These are phyloP conservation scores for Phytophthora litchii DNA, from an alignment of 352 stramenopile genomes.

Conservation along the genomic window DNA sequence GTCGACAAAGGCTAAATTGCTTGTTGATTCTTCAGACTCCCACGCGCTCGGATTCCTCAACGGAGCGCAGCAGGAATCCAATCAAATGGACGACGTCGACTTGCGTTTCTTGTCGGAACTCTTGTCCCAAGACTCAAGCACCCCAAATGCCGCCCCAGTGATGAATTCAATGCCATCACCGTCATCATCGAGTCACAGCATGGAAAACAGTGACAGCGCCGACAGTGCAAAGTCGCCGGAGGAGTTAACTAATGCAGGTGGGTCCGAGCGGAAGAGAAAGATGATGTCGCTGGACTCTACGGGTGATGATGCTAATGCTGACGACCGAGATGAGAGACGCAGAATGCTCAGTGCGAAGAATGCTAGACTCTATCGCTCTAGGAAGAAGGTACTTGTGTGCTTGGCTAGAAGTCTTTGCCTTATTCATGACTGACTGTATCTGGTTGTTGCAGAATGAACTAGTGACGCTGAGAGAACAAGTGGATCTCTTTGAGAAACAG, in stretches of 20 bases:
- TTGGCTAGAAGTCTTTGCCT: not conserved
- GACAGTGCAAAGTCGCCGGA: not conserved
- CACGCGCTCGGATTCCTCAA: not conserved
- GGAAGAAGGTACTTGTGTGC: slow-evolving; percentile 38
- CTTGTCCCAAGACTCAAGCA: slow-evolving; percentile 42
- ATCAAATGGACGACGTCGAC: slow-evolving; percentile 25
- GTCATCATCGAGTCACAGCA: slow-evolving; percentile 8
- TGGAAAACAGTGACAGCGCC: not conserved
- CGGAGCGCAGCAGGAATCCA: not conserved
- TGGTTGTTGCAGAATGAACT: slow-evolving; percentile 26
- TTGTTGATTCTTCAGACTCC: not conserved
- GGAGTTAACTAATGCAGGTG: not conserved
- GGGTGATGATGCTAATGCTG: not conserved
- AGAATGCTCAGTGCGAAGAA: slow-evolving; percentile 44
- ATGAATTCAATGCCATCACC: not conserved
- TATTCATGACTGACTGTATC: not conserved
- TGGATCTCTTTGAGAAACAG: slow-evolving; percentile 24
- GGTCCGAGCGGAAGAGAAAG: slow-evolving; percentile 5
- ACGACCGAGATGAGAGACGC: slow-evolving; percentile 35
- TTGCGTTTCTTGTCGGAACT: slow-evolving; percentile 58
- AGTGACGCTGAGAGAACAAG: slow-evolving; percentile 26
- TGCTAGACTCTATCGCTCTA: slow-evolving; percentile 43
- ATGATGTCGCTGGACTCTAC: not conserved
- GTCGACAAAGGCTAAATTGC: not conserved
- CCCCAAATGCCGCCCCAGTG: slow-evolving; percentile 13